phyloP scores from a whole-genome alignment of 2,329 filamentous ascomycete species.

The Phaeosphaeria sp. region DNA sequence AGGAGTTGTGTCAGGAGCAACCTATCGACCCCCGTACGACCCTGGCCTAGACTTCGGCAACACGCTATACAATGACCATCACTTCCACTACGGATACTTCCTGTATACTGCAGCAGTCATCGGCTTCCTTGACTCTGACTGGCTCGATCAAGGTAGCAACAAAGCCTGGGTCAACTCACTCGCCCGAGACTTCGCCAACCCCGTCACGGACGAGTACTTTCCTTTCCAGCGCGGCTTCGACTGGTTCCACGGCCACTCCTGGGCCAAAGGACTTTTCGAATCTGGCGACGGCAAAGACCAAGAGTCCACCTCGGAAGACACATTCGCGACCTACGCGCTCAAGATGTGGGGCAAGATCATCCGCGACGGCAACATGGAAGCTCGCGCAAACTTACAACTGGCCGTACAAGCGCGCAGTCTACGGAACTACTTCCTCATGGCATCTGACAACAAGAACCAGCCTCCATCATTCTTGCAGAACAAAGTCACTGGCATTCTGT shows the following conservation, averaged over 20 bases:
- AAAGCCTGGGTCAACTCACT: constrained; percentile 83
- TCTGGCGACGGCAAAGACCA: constrained; percentile 81
- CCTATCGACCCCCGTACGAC: constrained; percentile 54
- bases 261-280: constrained; percentile 84
- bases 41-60: constrained; percentile 81
- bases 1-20: constrained; percentile 80
- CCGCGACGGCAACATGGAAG: constrained; percentile 79
- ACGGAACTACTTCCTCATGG: constrained; percentile 84
- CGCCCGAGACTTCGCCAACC: constrained; percentile 84
- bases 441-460: constrained; percentile 72
- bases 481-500: constrained; percentile 75
- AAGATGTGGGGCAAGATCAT: constrained; percentile 92
- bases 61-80: constrained; percentile 77
- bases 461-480: constrained; percentile 82
- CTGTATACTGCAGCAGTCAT: constrained; percentile 88
- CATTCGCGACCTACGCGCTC: constrained; percentile 84
- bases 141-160: constrained; percentile 70
- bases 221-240: constrained; percentile 79
- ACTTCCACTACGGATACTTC: constrained; percentile 82
- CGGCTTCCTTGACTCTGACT: constrained; percentile 77
- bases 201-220: constrained; percentile 72
- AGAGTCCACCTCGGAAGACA: constrained; percentile 92
- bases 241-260: constrained; percentile 91
- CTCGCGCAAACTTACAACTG: constrained; percentile 81
- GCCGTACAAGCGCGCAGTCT: constrained; percentile 77